Evolutionary conservation across 2,329 filamentous ascomycete species (phyloP).

Genomic region (Lasiodiplodia gonubiensis): DNA sequence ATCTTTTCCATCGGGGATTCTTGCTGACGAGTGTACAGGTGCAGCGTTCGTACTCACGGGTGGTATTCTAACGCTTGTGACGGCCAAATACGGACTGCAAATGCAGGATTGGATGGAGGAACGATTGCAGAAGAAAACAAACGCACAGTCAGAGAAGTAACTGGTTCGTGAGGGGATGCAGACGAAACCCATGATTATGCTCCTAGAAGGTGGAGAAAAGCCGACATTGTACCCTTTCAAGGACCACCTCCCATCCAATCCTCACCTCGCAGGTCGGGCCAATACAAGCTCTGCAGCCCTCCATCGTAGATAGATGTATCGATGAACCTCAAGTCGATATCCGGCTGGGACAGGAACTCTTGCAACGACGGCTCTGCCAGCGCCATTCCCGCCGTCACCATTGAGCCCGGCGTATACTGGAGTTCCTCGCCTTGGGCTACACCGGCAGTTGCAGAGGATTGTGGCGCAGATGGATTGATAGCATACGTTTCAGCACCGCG

Average conservation of each 20-base stretch:
- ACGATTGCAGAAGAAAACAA: background rate
- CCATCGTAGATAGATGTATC: slow-evolving; percentile 31
- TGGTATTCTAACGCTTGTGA: slow-evolving; percentile 30
- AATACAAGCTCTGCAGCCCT: slow-evolving; percentile 32
- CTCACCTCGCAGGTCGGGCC: slow-evolving; percentile 29
- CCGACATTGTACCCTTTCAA: background rate
- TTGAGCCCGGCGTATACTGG: slow-evolving; percentile 17
- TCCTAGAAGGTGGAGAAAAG: background rate
- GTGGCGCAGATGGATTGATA: background rate
- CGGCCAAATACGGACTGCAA: slow-evolving; percentile 29
- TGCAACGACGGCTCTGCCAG: slow-evolving; percentile 33
- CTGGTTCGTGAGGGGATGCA: background rate
- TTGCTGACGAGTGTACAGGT: slow-evolving; percentile 26
- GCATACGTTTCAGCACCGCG: background rate
- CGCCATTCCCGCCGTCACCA: slow-evolving; percentile 34
- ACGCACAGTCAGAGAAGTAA: background rate
- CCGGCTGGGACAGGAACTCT: slow-evolving; percentile 33
- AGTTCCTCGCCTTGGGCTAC: slow-evolving; percentile 6
- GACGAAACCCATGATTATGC: background rate
- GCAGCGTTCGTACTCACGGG: slow-evolving; percentile 30
- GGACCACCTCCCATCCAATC: slow-evolving; percentile 15
- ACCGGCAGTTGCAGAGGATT: background rate
- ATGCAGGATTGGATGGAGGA: slow-evolving; percentile 33
- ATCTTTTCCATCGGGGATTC: too few species aligned
- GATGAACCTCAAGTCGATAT: slow-evolving; percentile 30